These are phyloP conservation scores for Tricholoma sp. DNA, from an alignment of 768 basidiomycete genomes.

Conservation along the genomic window DNA sequence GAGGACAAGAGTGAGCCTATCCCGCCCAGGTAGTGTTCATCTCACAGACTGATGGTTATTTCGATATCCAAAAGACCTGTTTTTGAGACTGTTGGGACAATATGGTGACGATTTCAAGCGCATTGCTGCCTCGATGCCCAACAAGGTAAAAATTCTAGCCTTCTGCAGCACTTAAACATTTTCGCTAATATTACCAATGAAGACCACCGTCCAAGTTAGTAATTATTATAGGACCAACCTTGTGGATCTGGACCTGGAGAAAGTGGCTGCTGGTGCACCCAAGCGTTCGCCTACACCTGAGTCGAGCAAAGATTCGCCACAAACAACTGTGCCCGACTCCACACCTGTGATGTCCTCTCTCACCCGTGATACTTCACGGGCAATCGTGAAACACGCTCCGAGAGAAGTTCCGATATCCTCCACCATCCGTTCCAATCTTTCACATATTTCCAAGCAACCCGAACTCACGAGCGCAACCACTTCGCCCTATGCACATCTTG, in stretches of 20 bases:
- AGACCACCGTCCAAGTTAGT: conserved; percentile 55
- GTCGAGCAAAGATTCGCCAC: conserved; percentile 17
- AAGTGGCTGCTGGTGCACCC: conserved; percentile 35
- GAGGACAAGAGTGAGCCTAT: conserved; percentile 55
- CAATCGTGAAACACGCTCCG: not conserved
- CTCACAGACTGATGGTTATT: not conserved
- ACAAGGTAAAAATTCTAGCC: conserved; percentile 37
- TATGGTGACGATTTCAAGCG: conserved; percentile 65
- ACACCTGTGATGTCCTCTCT: conserved; percentile 19
- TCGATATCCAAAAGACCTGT: conserved; percentile 32
- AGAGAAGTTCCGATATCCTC: conserved; percentile 1
- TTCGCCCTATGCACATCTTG: not conserved
- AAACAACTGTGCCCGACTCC: conserved; percentile 14
- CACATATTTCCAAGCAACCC: not conserved
- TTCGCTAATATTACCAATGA: conserved; percentile 1
- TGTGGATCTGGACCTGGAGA: conserved; percentile 34
- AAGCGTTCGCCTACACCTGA: conserved; percentile 36
- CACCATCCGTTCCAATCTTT: not conserved
- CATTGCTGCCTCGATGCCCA: conserved; percentile 65
- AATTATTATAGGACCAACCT: conserved; percentile 45
- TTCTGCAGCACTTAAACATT: not conserved
- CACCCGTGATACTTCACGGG: conserved; percentile 2
- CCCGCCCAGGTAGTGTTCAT: not conserved
- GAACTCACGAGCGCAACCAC: not conserved
- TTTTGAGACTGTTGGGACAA: conserved; percentile 51